Base-by-base conservation (phyloP, 163 green algal genomes). In the Scenedesmus sp. region DNA sequence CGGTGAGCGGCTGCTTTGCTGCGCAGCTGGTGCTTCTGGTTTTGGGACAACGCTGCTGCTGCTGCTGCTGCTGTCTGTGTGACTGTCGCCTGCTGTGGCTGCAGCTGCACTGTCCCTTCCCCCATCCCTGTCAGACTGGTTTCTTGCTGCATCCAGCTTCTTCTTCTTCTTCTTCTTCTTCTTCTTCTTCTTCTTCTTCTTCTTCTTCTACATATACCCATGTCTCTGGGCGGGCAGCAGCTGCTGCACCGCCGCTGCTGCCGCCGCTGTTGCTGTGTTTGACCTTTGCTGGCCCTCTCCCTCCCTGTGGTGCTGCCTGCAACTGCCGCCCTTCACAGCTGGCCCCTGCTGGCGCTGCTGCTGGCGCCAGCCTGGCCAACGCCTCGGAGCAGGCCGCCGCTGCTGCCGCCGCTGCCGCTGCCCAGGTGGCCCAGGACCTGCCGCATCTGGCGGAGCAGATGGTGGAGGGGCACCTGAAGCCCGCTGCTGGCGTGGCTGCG, bases 381-480 rank as follows among this genome's bases (percentile, higher is more conserved):
- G 37, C 9, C 18, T 42, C 56, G 35, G 56, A 73, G 24, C 83
- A 88, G 56, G 59, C 84, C 6, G 84, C 61, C 20, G 84, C 61
- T 68, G 84, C 59, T 40, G 49, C 42, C 22, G 84, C 84, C 44
- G 85, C 68, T 83, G 85, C 85, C 37, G 43, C 68, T n/a, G 53
- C 35, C 43, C 81, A 86, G 30, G 44, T 86, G n/a, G 85, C 68
- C 3, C 35, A 73, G 3, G 76, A 37, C 7, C 43, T 72, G 30
- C 85, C 85, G 37, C n/a, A 73, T 16, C 43, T 90, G 68, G 85
- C 85, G 2, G 24, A 83, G 44, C 42, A 46, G 10, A 59, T 89
- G 65, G 84, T 89, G 26, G 61, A 82, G 22, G 84, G 61, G 4
- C 65, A 30, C 22, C 61, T 89, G 61, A 81, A 89, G 40, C 84